A percentile compares a stretch with the other conserved stretches of the same genome.
Conservation (phyloP, 192 early-diverging fungal species). For the Backusella liffmaniae region DNA sequence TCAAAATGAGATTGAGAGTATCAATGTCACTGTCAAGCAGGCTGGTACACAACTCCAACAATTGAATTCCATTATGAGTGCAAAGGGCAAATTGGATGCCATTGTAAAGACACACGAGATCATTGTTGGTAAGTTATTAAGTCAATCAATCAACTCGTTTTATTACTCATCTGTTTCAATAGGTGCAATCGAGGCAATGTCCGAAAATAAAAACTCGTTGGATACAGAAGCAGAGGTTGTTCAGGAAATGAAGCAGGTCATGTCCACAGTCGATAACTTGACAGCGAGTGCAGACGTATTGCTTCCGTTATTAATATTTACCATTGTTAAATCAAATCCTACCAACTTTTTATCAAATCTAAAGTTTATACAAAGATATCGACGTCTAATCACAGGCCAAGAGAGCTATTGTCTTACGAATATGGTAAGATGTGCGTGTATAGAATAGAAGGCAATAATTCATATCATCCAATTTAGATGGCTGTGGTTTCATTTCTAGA, state of each 20-base stretch:
- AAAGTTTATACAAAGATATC: constrained; percentile 55
- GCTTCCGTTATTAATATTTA: constrained; percentile 66
- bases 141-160: too few species aligned
- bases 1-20: constrained; percentile 35
- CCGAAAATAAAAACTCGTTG: constrained; percentile 5
- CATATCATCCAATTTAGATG: constrained; percentile 28
- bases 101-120: constrained; percentile 42
- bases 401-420: constrained; percentile 52
- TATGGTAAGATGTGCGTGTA: constrained; percentile 27
- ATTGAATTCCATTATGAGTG: constrained; percentile 36
- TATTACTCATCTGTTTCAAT: neutral
- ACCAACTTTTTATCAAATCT: constrained; percentile 68
- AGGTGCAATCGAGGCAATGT: constrained; percentile 27
- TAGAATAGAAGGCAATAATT: neutral
- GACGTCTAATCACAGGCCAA: constrained; percentile 39
- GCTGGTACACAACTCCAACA: constrained; percentile 46
- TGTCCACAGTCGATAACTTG: constrained; percentile 14
- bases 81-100: constrained; percentile 44
- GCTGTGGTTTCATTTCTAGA: constrained; percentile 49
- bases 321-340: constrained; percentile 66
- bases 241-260: constrained; percentile 30
- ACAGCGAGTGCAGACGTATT: constrained; percentile 58
- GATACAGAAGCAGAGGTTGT: constrained; percentile 12
- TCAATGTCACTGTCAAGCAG: constrained; percentile 38
- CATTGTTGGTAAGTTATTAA: constrained; percentile 26